A percentile compares a stretch with the other conserved stretches of the same genome.
These are phyloP conservation scores for Thelephora terrestris DNA, from an alignment of 1,284 basidiomycete genomes.

Conservation along the genomic window DNA sequence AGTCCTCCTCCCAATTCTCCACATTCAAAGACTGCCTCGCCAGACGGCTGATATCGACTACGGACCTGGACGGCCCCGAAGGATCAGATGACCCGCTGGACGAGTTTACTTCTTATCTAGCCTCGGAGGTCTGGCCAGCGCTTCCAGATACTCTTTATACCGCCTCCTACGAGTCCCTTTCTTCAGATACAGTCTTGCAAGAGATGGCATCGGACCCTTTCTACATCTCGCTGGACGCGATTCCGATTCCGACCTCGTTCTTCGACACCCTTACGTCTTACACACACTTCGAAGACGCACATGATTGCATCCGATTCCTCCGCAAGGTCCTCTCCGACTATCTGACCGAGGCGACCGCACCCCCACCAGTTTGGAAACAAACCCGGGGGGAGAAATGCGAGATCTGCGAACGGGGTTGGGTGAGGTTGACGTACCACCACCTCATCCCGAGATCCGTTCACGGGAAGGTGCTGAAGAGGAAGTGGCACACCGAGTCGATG, in stretches of 20 bases:
- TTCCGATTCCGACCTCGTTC: conserved; percentile 22
- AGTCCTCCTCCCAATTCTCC: conserved; percentile 14
- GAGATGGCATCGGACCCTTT: not conserved
- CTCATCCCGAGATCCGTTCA: conserved; percentile 45
- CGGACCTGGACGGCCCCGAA: conserved; percentile 17
- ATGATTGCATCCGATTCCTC: conserved; percentile 30
- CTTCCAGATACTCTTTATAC: conserved; percentile 26
- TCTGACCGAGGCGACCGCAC: conserved; percentile 27
- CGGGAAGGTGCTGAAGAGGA: conserved; percentile 39
- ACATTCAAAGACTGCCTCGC: conserved; percentile 40
- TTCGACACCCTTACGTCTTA: conserved; percentile 40
- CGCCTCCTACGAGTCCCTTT: conserved; percentile 30
- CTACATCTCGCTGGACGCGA: conserved; percentile 16
- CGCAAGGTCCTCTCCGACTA: conserved; percentile 31
- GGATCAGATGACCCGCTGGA: conserved; percentile 21
- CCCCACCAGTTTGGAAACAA: conserved; percentile 39
- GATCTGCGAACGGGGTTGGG: conserved; percentile 38
- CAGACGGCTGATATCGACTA: conserved; percentile 26
- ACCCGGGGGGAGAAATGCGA: conserved; percentile 44
- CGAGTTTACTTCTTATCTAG: conserved; percentile 42
- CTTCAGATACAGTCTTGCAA: conserved; percentile 21
- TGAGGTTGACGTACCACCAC: conserved; percentile 49
- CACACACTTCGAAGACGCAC: conserved; percentile 29
- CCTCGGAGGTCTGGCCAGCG: conserved; percentile 34
- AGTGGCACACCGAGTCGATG: conserved; percentile 41